Conservation (phyloP, 352 stramenopile genomes). For the Thraustotheca clavata region DNA sequence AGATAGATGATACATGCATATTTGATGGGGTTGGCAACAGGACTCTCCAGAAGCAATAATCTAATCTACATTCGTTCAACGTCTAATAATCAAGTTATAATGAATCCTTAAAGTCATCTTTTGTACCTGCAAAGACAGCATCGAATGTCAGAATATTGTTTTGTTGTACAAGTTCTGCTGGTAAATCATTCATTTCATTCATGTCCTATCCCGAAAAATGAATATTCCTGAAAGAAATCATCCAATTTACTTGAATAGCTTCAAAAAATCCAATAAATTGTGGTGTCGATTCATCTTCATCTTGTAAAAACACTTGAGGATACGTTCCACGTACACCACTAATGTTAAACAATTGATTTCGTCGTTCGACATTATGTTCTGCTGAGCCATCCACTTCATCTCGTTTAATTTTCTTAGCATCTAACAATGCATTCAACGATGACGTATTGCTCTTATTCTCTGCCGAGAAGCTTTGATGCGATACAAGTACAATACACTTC, state of each 20-base stretch:
- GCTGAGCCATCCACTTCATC: conserved; percentile 71
- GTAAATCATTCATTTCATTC: conserved; percentile 76
- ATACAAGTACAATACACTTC: conserved; percentile 22
- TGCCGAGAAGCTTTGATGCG: conserved; percentile 22
- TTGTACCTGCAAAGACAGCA: conserved; percentile 59
- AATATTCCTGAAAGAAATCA: neutral
- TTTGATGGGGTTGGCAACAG: neutral
- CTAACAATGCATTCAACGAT: conserved; percentile 58
- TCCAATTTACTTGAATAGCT: conserved; percentile 51
- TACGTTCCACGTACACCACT: conserved; percentile 79
- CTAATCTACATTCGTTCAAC: conserved; percentile 9
- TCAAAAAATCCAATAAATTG: conserved; percentile 74
- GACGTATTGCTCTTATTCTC: conserved; percentile 75
- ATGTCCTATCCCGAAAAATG: conserved; percentile 37
- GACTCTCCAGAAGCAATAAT: no score
- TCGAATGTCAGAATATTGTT: conserved; percentile 72
- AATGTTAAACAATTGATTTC: conserved; percentile 67
- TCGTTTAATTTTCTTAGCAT: conserved; percentile 61
- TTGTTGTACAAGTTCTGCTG: conserved; percentile 56
- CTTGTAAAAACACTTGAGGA: conserved; percentile 75
- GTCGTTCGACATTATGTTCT: conserved; percentile 65
- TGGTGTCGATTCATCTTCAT: conserved; percentile 34
- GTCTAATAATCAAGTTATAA: conserved; percentile 14
- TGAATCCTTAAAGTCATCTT: neutral
- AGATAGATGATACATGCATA: neutral